A percentile compares a stretch with the other conserved stretches of the same genome.
Evolutionary conservation across 331 rosid genomes (phyloP).

Genomic region (Dryas integrifolia): DNA sequence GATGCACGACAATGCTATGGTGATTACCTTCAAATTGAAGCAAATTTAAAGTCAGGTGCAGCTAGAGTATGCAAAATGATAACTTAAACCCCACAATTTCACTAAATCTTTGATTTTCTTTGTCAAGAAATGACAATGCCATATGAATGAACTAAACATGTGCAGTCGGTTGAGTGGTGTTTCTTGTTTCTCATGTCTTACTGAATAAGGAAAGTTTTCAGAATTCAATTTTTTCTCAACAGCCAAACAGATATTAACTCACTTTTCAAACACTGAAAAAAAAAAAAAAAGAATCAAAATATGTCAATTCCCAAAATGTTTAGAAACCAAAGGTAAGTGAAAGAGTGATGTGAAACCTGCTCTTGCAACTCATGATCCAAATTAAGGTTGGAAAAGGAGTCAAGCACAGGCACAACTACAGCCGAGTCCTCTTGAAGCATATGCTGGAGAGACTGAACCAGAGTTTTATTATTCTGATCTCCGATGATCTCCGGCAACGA

Average conservation of each 20-base stretch:
- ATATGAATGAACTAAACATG: not conserved
- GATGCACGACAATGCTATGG: slow-evolving; percentile 39
- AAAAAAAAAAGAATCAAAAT: too few species aligned
- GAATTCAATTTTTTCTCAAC: not conserved
- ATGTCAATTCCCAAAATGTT: not conserved
- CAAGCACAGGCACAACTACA: slow-evolving; percentile 37
- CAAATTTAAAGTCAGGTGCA: slow-evolving; percentile 2
- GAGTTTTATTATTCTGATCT: slow-evolving; percentile 30
- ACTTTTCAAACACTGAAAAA: too few species aligned
- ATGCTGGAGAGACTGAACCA: slow-evolving; percentile 37
- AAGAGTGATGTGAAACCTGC: slow-evolving; percentile 22
- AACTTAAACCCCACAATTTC: not conserved
- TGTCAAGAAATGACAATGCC: not conserved
- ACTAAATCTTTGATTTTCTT: not conserved
- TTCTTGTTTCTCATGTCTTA: not conserved
- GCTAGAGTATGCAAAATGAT: not conserved
- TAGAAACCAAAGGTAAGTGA: not conserved
- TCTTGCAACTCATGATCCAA: slow-evolving; percentile 37
- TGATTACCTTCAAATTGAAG: slow-evolving; percentile 27
- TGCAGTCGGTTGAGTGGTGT: too few species aligned
- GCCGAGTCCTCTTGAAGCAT: slow-evolving; percentile 40
- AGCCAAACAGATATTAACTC: not conserved
- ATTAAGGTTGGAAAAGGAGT: slow-evolving; percentile 37
- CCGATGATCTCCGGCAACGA: slow-evolving; percentile 43
- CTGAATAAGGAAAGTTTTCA: not conserved